A percentile compares a stretch with the other conserved stretches of the same genome.
Conservation (phyloP, 331 rosid genomes). For the Rhamnella rubrinervis region DNA sequence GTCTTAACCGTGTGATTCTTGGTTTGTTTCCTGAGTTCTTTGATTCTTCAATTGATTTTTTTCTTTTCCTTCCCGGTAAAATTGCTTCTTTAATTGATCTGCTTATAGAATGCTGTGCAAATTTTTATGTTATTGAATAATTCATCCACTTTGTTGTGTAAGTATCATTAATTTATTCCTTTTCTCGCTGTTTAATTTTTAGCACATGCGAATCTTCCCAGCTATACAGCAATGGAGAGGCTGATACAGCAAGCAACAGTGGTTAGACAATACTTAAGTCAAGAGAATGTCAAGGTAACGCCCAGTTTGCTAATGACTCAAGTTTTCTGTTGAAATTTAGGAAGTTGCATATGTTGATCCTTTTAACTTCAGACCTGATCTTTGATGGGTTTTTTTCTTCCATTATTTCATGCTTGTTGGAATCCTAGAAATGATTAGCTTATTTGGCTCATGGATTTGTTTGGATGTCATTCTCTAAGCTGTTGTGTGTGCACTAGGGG, state of each 20-base stretch:
- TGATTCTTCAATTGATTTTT: slow-evolving; percentile 14
- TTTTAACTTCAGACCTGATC: too few species aligned
- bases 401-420: too few species aligned
- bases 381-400: too few species aligned
- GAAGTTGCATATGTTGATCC: neutral
- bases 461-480: too few species aligned
- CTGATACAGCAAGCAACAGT: slow-evolving; percentile 81
- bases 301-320: neutral
- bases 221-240: slow-evolving; percentile 87
- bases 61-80: neutral
- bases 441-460: neutral
- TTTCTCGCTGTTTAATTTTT: slow-evolving; percentile 32
- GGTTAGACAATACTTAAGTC: slow-evolving; percentile 74
- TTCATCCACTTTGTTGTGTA: slow-evolving; percentile 7
- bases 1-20: slow-evolving; percentile 78
- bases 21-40: slow-evolving; percentile 55
- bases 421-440: neutral
- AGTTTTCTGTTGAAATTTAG: neutral
- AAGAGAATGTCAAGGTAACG: slow-evolving; percentile 71
- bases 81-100: too few species aligned
- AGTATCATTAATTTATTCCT: slow-evolving; percentile 10
- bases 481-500: too few species aligned
- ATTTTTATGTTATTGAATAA: slow-evolving; percentile 10
- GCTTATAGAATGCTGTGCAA: neutral
- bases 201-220: slow-evolving; percentile 80